Percentiles rank a stretch among this genome's conserved stretches.
These are phyloP conservation scores for Penicillium sp. DNA, from an alignment of 2,329 filamentous ascomycete species.

Conservation along the genomic window DNA sequence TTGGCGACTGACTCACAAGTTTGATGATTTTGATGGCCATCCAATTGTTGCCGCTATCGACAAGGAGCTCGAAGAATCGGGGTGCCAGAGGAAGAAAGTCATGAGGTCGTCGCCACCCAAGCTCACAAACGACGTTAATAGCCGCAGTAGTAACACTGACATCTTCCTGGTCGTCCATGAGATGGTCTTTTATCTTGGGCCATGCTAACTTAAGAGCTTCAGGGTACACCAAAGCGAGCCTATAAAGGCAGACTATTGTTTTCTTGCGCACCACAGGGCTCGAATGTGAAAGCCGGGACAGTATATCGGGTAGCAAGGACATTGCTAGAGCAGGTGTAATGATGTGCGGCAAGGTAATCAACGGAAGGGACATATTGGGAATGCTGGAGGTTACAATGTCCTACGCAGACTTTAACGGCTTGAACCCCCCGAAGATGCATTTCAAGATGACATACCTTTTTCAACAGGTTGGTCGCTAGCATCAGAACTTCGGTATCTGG, in stretches of 20 bases:
- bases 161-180: conserved; percentile 87
- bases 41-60: conserved; percentile 95
- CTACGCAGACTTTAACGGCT: conserved; percentile 26
- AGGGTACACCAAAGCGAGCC: conserved; percentile 91
- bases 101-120: conserved; percentile 88
- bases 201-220: conserved; percentile 88
- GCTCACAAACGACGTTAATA: conserved; percentile 92
- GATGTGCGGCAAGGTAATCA: conserved; percentile 87
- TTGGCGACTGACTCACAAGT: conserved; percentile 57
- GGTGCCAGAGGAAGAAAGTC: conserved; percentile 92
- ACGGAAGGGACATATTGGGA: conserved; percentile 77
- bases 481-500: conserved; percentile 95
- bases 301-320: conserved; percentile 78
- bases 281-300: conserved; percentile 83
- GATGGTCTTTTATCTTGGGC: conserved; percentile 93
- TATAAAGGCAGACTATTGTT: conserved; percentile 88
- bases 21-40: conserved; percentile 99
- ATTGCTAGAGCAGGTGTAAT: conserved; percentile 89
- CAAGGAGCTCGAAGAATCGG: conserved; percentile 83
- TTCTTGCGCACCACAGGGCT: conserved; percentile 87
- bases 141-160: conserved; percentile 92
- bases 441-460: conserved; percentile 62
- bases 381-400: conserved; percentile 63
- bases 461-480: conserved; percentile 92
- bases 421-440: not conserved